Evolutionary conservation across 2,329 filamentous ascomycete genomes (phyloP).

Genomic region (Verticillium longisporum): DNA sequence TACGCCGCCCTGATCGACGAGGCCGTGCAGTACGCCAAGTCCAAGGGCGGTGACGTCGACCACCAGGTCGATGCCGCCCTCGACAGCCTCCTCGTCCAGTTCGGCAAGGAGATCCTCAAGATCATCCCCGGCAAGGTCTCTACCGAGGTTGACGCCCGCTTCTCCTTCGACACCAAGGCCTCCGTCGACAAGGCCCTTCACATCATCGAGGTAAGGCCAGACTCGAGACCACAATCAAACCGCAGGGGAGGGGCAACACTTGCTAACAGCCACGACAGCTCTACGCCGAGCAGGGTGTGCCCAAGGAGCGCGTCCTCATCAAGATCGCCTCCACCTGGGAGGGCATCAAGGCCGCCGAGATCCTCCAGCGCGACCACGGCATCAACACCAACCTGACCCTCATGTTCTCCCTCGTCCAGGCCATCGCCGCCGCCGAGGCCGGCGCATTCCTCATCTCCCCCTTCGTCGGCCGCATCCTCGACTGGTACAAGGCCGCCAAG

Average conservation of each 20-base stretch:
- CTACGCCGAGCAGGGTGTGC: conserved; percentile 86
- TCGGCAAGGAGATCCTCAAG: conserved; percentile 94
- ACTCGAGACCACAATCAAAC: neutral
- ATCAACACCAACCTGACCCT: conserved; percentile 99
- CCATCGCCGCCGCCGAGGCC: conserved; percentile 92
- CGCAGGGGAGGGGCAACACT: neutral
- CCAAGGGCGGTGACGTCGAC: conserved; percentile 60
- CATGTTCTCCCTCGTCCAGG: conserved; percentile 94
- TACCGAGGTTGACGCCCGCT: conserved; percentile 92
- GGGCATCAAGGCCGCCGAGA: conserved; percentile 97
- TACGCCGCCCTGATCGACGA: conserved; percentile 88
- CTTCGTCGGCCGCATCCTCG: conserved; percentile 97
- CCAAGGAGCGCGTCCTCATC: conserved; percentile 93
- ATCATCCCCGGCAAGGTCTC: conserved; percentile 98
- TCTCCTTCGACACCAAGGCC: conserved; percentile 90
- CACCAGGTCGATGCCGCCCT: conserved; percentile 84
- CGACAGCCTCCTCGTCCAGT: conserved; percentile 92
- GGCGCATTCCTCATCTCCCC: conserved; percentile 96
- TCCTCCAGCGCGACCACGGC: conserved; percentile 89
- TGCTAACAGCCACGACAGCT: conserved; percentile 49
- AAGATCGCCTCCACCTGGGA: conserved; percentile 99
- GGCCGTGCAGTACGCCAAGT: conserved; percentile 81
- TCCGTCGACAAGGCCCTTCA: conserved; percentile 93
- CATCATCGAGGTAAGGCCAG: conserved; percentile 75
- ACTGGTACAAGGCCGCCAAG: conserved; percentile 96